These are phyloP conservation scores for Globomyces sp. DNA, from an alignment of 371 early-diverging fungal species.

Conservation along the genomic window DNA sequence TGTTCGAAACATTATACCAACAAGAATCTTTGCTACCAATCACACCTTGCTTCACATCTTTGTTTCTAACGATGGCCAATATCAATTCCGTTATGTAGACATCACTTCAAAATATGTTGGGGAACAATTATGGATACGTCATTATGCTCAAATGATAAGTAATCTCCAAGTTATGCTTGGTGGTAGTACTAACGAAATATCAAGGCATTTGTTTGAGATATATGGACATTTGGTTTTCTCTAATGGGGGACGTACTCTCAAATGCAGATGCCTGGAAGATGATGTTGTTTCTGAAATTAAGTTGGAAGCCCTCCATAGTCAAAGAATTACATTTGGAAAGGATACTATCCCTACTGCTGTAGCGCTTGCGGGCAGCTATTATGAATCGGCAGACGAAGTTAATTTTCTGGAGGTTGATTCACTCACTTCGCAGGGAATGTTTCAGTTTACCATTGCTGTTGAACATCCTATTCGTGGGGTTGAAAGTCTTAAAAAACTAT, in stretches of 20 bases:
- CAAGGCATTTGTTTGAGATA: conserved; percentile 28
- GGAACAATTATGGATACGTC: conserved; percentile 26
- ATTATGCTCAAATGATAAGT: conserved; percentile 25
- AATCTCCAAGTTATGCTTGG: conserved; percentile 32
- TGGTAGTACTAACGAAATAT: conserved; percentile 19
- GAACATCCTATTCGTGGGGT: conserved; percentile 31
- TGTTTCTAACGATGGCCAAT: conserved; percentile 8
- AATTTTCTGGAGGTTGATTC: conserved; percentile 33
- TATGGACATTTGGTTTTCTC: conserved; percentile 31
- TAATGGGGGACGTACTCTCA: conserved; percentile 14
- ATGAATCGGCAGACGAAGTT: conserved; percentile 30
- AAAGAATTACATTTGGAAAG: conserved; percentile 20
- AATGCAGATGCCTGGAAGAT: conserved; percentile 23
- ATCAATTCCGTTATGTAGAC: neutral
- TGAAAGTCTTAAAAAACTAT: conserved; percentile 21
- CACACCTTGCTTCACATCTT: conserved; percentile 17
- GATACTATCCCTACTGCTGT: conserved; percentile 19
- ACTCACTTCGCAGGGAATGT: conserved; percentile 26
- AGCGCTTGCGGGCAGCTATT: conserved; percentile 22
- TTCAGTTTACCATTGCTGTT: conserved; percentile 9
- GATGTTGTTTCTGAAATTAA: conserved; percentile 3
- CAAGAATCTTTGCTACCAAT: conserved; percentile 5
- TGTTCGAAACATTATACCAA: conserved; percentile 17
- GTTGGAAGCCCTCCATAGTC: conserved; percentile 14
- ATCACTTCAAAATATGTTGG: conserved; percentile 34